Conservation (phyloP, 805 yeast genomes). For the Teunomyces atbi region DNA sequence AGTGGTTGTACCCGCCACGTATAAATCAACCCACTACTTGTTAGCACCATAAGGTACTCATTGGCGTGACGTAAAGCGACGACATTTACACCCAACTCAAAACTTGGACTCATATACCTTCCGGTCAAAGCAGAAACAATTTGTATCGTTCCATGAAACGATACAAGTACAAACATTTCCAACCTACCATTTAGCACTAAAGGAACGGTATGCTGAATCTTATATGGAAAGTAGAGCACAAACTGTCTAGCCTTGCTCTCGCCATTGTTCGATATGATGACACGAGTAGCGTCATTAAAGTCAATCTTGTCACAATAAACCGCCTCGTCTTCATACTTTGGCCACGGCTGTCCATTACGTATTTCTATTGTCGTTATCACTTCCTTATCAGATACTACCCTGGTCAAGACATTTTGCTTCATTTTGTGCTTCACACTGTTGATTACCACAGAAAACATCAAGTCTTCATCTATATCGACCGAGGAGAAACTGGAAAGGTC, state of each 20-base stretch:
- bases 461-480: conserved; percentile 36
- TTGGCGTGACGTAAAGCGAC: conserved; percentile 35
- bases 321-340: conserved; percentile 36
- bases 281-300: conserved; percentile 44
- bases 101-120: conserved; percentile 41
- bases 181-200: conserved; percentile 28
- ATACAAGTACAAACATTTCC: conserved; percentile 51
- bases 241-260: conserved; percentile 28
- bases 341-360: conserved; percentile 43
- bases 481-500: conserved; percentile 27
- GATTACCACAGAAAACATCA: conserved; percentile 36
- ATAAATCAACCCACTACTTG: conserved; percentile 50
- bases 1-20: conserved; percentile 47
- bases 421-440: conserved; percentile 28
- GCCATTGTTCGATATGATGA: conserved; percentile 43
- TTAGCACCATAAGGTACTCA: conserved; percentile 41
- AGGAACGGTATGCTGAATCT: conserved; percentile 48
- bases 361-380: conserved; percentile 36
- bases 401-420: conserved; percentile 6
- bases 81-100: conserved; percentile 52
- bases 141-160: conserved; percentile 57
- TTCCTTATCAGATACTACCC: neutral
- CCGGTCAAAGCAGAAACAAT: conserved; percentile 46
- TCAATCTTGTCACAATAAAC: conserved; percentile 39
- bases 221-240: conserved; percentile 45